Conservation (phyloP, 2,329 filamentous ascomycete species). For the Paecilomyces dactylethromorphus region DNA sequence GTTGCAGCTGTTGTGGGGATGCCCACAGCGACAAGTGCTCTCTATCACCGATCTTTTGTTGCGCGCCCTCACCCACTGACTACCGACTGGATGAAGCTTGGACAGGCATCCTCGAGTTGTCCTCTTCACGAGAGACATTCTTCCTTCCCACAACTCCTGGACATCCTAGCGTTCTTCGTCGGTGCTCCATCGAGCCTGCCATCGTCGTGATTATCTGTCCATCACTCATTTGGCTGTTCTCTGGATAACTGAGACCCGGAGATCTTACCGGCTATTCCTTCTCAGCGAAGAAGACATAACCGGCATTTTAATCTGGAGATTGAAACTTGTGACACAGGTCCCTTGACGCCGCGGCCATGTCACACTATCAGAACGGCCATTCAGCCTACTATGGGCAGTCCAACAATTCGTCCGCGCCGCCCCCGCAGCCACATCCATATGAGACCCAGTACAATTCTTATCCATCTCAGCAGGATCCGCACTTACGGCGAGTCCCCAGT, state of each 20-base stretch:
- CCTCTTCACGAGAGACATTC: not conserved
- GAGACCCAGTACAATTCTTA: slow-evolving; percentile 35
- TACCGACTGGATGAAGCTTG: not conserved
- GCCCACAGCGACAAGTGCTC: not conserved
- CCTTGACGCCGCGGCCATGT: slow-evolving; percentile 35
- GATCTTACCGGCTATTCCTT: not conserved
- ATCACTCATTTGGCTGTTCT: not conserved
- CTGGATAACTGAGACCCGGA: not conserved
- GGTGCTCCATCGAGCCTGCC: not conserved
- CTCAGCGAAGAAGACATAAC: not conserved
- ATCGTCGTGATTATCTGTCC: not conserved
- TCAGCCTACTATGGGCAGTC: slow-evolving; percentile 38
- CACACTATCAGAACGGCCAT: slow-evolving; percentile 50
- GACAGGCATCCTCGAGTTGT: not conserved
- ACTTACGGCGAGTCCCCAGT: slow-evolving; percentile 55
- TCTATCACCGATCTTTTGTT: not conserved
- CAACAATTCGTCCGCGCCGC: slow-evolving; percentile 19
- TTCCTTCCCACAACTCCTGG: not conserved
- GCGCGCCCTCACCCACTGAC: not conserved
- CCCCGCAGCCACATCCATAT: slow-evolving; percentile 17
- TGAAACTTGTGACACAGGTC: not conserved
- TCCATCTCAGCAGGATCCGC: slow-evolving; percentile 32
- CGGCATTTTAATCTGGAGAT: not conserved
- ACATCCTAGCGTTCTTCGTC: too few relatives aligned
- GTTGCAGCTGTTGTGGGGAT: not conserved